These are phyloP conservation scores for Nannochloropsis salina DNA, from an alignment of 108 stramenopile genomes.

Conservation along the genomic window DNA sequence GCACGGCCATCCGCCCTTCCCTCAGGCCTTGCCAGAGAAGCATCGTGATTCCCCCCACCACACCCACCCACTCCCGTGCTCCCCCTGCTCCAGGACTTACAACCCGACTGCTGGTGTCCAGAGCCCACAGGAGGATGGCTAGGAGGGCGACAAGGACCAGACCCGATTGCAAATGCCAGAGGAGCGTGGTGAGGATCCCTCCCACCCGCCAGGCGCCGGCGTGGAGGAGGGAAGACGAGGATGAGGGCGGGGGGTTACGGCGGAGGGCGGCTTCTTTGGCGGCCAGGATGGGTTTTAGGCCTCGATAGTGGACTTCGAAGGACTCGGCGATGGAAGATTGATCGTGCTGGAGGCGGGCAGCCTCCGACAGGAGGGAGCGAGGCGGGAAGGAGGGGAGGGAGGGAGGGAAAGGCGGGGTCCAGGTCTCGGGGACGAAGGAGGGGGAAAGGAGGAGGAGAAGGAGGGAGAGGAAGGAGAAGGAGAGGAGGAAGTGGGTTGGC, in stretches of 20 bases:
- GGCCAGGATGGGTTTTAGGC: background rate
- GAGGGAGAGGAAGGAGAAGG: background rate
- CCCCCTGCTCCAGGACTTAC: background rate
- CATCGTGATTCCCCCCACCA: background rate
- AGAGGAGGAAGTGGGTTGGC: background rate
- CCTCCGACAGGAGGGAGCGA: background rate
- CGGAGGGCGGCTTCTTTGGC: background rate
- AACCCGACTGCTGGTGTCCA: background rate
- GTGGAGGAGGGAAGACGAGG: background rate
- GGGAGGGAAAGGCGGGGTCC: background rate
- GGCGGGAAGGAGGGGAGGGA: background rate
- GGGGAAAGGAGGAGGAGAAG: background rate
- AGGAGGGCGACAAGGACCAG: background rate
- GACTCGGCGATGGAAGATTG: background rate
- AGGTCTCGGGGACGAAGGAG: conserved; percentile 3
- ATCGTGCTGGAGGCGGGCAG: background rate
- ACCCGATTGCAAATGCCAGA: background rate
- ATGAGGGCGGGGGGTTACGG: background rate
- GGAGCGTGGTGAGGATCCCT: background rate
- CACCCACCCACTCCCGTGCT: background rate
- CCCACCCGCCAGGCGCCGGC: background rate
- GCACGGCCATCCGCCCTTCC: background rate
- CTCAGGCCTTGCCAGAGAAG: background rate
- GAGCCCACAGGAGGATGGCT: background rate
- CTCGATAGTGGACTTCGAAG: background rate